Evolutionary conservation across 2,329 filamentous ascomycete species (phyloP).

Genomic region (Gyromitra esculenta): DNA sequence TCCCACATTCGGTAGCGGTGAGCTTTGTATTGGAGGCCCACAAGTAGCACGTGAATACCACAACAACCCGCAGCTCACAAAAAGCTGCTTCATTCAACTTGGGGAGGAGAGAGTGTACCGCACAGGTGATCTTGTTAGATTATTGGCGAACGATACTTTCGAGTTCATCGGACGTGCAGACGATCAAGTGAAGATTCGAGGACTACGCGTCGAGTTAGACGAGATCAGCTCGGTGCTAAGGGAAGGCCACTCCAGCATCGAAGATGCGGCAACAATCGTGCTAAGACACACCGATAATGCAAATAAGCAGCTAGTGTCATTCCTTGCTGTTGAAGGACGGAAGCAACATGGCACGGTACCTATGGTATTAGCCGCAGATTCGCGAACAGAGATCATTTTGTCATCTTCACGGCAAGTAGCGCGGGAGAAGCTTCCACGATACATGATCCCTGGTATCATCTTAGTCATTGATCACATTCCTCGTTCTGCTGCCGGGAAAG

Average conservation of each 20-base stretch:
- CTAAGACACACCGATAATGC: constrained; percentile 62
- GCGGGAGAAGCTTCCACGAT: constrained; percentile 69
- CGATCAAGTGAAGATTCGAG: constrained; percentile 82
- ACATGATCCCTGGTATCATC: constrained; percentile 82
- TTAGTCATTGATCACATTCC: constrained; percentile 77
- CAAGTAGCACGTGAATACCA: constrained; percentile 64
- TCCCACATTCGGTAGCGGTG: constrained; percentile 62
- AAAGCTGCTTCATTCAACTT: constrained; percentile 67
- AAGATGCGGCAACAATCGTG: constrained; percentile 73
- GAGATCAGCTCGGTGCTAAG: constrained; percentile 75
- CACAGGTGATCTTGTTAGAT: constrained; percentile 81
- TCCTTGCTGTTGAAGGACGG: constrained; percentile 67
- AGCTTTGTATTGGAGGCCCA: constrained; percentile 63
- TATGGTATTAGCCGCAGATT: constrained; percentile 21
- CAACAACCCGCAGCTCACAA: constrained; percentile 57
- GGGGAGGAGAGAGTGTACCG: constrained; percentile 77
- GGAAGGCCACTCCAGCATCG: constrained; percentile 60
- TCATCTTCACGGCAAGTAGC: constrained; percentile 68
- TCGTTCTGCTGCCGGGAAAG: constrained; percentile 67
- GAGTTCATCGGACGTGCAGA: constrained; percentile 79
- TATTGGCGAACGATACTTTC: constrained; percentile 80
- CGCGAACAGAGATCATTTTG: constrained; percentile 58
- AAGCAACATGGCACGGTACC: constrained; percentile 51
- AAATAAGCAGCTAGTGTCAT: constrained; percentile 72
- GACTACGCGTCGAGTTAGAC: constrained; percentile 79